Base-by-base conservation (phyloP, 345 rosid species). In the Eucalyptus virginea region DNA sequence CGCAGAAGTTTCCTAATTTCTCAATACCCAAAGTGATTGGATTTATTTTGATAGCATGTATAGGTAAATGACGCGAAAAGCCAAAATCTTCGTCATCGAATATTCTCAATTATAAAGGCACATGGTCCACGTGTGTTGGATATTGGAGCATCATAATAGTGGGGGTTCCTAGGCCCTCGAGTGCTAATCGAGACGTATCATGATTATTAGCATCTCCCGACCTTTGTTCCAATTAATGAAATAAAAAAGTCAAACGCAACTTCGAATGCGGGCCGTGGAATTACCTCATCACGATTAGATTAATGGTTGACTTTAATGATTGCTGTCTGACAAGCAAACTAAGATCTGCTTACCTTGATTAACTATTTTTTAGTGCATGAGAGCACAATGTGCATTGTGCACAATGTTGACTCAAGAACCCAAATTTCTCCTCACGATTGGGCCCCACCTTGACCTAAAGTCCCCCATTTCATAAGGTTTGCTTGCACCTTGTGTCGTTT, bases 61-160 rank as follows among this genome's bases (percentile, higher is more conserved):
- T 56, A 6, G 15, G 18, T 28, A 3, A 28, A 60, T 28, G 34
- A 11, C 2, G 2, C 1, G 0, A 13, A 62, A 62, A 4, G 5
- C 69, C 34, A 30, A 62, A 62, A 62, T 6, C 69, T 30, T 30
- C 34, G 0, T 28, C 16, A 11, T 28, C 17, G 2, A 7, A 30
- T 62, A 62, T 62, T 30, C 32, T 60, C 32, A 12, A 28, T 26
- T 4, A 60, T 60, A 60, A 60, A 62, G 58, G 69, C 69, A 62
- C 69, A 13, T 56, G 62, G n/a, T 62, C 69, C 69, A 62, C 69
- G 69, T 62, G 69, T 62, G 34, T 30, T 13, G 2, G 5, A 21
- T 21, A 23, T 77, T 77, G 85, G 85, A 40, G 85, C 85, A 40
- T 77, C 28, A 77, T 9, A 17, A 34, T 69, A 32, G 81, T 34